A percentile compares a stretch with the other conserved stretches of the same genome.
These are phyloP conservation scores for Trametopsis cervina DNA, from an alignment of 768 basidiomycete genomes.

Conservation along the genomic window DNA sequence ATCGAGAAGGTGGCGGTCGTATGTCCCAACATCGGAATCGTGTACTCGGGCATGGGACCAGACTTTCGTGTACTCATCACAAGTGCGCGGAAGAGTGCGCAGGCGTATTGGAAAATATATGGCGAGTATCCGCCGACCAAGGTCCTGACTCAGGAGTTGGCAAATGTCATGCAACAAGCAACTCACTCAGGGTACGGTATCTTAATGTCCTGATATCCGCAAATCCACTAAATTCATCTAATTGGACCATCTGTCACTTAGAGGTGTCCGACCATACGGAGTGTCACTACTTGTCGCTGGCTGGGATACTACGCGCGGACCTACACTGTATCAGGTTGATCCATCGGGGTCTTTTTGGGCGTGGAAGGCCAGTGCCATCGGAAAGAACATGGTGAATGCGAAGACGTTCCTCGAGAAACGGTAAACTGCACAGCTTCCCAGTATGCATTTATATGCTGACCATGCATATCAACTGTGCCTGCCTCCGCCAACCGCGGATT, in stretches of 20 bases:
- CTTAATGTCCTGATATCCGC: conserved; percentile 5
- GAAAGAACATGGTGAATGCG: conserved; percentile 99
- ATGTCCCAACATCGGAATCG: conserved; percentile 98
- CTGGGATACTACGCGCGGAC: conserved; percentile 92
- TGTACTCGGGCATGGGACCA: conserved; percentile 99
- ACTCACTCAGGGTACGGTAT: conserved; percentile 89
- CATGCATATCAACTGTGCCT: conserved; percentile 1
- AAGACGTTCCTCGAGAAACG: conserved; percentile 99
- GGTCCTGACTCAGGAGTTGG: conserved; percentile 94
- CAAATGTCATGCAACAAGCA: conserved; percentile 97
- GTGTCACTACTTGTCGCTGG: conserved; percentile 96
- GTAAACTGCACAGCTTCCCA: conserved; percentile 38
- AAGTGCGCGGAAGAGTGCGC: conserved; percentile 94
- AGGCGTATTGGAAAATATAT: conserved; percentile 99
- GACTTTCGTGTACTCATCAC: conserved; percentile 94
- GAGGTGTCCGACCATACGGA: conserved; percentile 98
- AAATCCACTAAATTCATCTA: conserved; percentile 1
- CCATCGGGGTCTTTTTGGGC: conserved; percentile 99
- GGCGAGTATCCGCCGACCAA: conserved; percentile 97
- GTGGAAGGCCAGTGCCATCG: conserved; percentile 99
- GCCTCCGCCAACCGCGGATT: neutral
- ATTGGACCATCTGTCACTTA: conserved; percentile 31
- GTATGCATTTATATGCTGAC: conserved; percentile 1
- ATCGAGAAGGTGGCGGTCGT: conserved; percentile 96
- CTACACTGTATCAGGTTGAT: conserved; percentile 97